Conservation (phyloP, 2,329 filamentous ascomycete species). For the Ceratocystis variospora region DNA sequence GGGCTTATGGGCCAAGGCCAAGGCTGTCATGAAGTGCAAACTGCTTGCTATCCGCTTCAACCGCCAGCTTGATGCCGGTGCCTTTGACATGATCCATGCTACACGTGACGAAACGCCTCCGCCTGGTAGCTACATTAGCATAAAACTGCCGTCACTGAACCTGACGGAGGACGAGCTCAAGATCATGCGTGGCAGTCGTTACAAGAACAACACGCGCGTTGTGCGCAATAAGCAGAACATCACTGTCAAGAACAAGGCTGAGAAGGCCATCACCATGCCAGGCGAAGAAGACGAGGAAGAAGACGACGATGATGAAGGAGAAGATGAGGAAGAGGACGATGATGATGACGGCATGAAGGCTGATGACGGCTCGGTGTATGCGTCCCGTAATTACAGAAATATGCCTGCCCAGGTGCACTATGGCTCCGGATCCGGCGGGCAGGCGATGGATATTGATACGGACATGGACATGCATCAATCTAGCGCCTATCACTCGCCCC, state of each 20-base stretch:
- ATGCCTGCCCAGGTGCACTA: background rate
- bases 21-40: constrained; percentile 79
- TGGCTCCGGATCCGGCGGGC: background rate
- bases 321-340: constrained; percentile 19
- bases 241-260: constrained; percentile 20
- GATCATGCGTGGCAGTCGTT: constrained; percentile 26
- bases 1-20: constrained; percentile 69
- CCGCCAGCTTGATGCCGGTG: constrained; percentile 35
- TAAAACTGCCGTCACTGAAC: constrained; percentile 30
- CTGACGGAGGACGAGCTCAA: constrained; percentile 29
- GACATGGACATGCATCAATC: background rate
- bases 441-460: background rate
- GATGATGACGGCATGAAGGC: constrained; percentile 21
- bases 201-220: constrained; percentile 21
- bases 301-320: constrained; percentile 11
- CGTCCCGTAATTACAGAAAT: background rate
- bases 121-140: constrained; percentile 26
- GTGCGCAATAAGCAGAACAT: constrained; percentile 22
- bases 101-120: constrained; percentile 25
- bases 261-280: constrained; percentile 8
- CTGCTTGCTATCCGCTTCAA: constrained; percentile 52
- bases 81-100: constrained; percentile 33
- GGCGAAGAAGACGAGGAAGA: constrained; percentile 17
- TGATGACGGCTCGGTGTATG: background rate
- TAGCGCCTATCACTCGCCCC: background rate